Evolutionary conservation across 257 asterid genomes (phyloP).

Genomic region (Jacaranda copaia): DNA sequence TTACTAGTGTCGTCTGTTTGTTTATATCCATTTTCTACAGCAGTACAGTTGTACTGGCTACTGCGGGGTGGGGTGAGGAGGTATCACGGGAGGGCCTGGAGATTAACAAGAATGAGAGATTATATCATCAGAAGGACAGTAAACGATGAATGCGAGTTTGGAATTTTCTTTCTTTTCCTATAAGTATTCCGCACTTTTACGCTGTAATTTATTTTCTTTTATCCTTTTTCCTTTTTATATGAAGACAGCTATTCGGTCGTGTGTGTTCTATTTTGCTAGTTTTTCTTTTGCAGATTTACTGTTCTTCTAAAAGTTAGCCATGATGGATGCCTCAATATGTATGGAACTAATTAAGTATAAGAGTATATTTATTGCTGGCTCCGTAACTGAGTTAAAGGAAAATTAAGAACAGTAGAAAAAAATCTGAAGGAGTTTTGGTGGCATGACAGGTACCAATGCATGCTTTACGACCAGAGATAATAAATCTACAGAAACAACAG

Average conservation of each 20-base stretch:
- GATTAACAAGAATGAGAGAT: not conserved
- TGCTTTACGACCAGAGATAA: not conserved
- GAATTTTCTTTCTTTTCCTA: constrained; percentile 31
- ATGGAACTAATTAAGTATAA: too few species aligned
- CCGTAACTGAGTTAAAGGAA: not conserved
- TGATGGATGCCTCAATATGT: too few species aligned
- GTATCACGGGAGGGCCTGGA: not conserved
- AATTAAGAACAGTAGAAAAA: not conserved
- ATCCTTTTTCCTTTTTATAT: not conserved
- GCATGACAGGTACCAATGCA: not conserved
- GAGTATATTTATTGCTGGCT: too few species aligned
- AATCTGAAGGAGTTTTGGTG: not conserved
- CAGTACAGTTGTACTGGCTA: not conserved
- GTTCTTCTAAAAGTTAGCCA: too few species aligned
- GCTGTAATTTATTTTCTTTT: not conserved
- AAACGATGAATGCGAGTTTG: constrained; percentile 26
- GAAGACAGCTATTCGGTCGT: not conserved
- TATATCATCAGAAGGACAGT: not conserved
- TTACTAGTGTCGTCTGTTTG: not conserved
- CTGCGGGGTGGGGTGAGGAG: not conserved
- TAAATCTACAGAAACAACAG: not conserved
- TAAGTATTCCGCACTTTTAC: constrained; percentile 6
- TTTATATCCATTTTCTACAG: not conserved
- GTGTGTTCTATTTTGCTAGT: not conserved
- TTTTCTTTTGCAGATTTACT: too few species aligned